These are phyloP conservation scores for Saccharomycopsis microspora DNA, from an alignment of 805 yeast species.

Conservation along the genomic window DNA sequence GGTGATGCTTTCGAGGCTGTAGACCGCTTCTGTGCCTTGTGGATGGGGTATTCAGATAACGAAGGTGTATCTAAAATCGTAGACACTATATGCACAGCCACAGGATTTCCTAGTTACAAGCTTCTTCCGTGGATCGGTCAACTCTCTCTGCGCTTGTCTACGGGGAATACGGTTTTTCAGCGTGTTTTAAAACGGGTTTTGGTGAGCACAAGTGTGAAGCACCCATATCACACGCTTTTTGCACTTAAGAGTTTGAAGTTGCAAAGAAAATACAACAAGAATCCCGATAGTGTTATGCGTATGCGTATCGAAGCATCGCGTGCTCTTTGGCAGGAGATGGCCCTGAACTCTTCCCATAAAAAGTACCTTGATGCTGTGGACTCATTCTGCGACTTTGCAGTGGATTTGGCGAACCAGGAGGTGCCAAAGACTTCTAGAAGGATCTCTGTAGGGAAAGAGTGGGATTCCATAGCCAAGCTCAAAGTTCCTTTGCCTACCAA, in stretches of 20 bases:
- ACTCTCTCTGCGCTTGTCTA: conserved; percentile 55
- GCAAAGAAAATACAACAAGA: conserved; percentile 25
- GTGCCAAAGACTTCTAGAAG: conserved; percentile 16
- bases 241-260: conserved; percentile 45
- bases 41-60: conserved; percentile 55
- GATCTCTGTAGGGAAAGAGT: neutral
- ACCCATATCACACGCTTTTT: conserved; percentile 69
- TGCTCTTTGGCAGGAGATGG: conserved; percentile 32
- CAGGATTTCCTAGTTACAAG: conserved; percentile 44
- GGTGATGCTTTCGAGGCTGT: conserved; percentile 39
- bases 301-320: conserved; percentile 44
- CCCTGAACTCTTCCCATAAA: conserved; percentile 10
- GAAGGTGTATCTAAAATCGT: conserved; percentile 23
- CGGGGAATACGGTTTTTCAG: conserved; percentile 43
- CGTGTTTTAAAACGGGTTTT: conserved; percentile 36
- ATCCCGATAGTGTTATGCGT: conserved; percentile 27
- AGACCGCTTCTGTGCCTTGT: conserved; percentile 71
- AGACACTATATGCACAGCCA: neutral
- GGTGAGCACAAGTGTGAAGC: conserved; percentile 33
- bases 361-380: conserved; percentile 34
- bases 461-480: conserved; percentile 22
- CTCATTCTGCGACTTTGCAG: conserved; percentile 37
- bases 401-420: conserved; percentile 39
- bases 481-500: conserved; percentile 61
- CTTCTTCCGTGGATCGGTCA: conserved; percentile 79